Evolutionary conservation across 2,329 filamentous ascomycete genomes (phyloP).

Genomic region (Microdochium trichocladiopsis): DNA sequence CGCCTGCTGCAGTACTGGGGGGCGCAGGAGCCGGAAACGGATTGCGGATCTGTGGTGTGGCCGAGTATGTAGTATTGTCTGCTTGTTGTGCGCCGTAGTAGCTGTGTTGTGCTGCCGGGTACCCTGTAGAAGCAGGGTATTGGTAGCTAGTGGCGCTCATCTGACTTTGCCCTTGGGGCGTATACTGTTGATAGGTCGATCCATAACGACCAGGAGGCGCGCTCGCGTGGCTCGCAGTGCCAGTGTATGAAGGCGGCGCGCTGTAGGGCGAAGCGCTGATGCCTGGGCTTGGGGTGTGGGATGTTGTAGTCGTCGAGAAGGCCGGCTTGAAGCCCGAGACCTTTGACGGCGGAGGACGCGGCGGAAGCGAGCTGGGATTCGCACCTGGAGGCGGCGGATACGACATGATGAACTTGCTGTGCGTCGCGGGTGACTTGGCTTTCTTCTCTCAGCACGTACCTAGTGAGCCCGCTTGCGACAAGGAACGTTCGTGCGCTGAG

Average conservation of each 20-base stretch:
- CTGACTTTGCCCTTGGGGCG: background rate
- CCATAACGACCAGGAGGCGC: slow-evolving; percentile 37
- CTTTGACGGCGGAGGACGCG: slow-evolving; percentile 63
- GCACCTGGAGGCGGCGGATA: slow-evolving; percentile 79
- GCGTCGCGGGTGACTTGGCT: slow-evolving; percentile 20
- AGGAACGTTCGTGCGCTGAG: background rate
- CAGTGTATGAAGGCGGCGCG: slow-evolving; percentile 25
- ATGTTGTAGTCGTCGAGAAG: slow-evolving; percentile 33
- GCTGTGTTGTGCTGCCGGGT: slow-evolving; percentile 11
- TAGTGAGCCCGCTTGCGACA: slow-evolving; percentile 30
- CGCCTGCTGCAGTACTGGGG: slow-evolving; percentile 18
- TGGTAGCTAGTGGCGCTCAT: slow-evolving; percentile 8
- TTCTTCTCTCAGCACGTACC: slow-evolving; percentile 35
- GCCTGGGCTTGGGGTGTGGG: slow-evolving; percentile 20
- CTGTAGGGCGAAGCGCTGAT: slow-evolving; percentile 20
- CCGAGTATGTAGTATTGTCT: slow-evolving; percentile 34
- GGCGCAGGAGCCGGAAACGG: slow-evolving; percentile 65
- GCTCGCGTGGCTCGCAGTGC: slow-evolving; percentile 24
- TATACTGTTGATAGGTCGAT: background rate
- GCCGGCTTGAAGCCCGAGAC: slow-evolving; percentile 40
- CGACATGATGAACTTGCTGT: slow-evolving; percentile 65
- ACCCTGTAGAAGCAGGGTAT: slow-evolving; percentile 8
- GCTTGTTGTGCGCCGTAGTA: slow-evolving; percentile 23
- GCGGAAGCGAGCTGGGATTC: slow-evolving; percentile 58
- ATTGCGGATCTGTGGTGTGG: slow-evolving; percentile 67